Base-by-base conservation (phyloP, 192 early-diverging fungal genomes). In the Pilaira anomala region DNA sequence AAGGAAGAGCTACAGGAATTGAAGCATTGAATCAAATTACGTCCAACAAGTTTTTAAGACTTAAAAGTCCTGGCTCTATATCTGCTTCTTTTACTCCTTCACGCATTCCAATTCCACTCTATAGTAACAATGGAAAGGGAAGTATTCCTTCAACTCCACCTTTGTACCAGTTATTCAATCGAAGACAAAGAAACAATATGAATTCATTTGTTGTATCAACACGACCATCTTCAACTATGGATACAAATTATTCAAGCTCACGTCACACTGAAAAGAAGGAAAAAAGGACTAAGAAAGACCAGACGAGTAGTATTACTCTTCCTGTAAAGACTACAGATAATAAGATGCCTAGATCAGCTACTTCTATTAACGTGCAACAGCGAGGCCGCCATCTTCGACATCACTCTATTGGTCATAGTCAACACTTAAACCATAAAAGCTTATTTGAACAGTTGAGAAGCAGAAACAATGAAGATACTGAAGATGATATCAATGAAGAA, bases 1-100 rank as follows among this genome's bases (percentile, higher is more conserved):
- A 76, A 39, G 67, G 59, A 14, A 71, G 78, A 4, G 51, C 67
- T 69, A 67, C n/a, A 71, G 68, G 0, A 71, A 76, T 48, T 65
- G 72, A 39, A 57, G n/a, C n/a, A 30, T 7, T 21, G 9, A 48
- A 28, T 21, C 45, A 22, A n/a, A 8, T 54, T 7, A 29, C 29
- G 28, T 26, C 52, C 26, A 28, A 28, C 7, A 62, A 50, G 9
- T 62, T 48, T 33, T 48, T 62, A 48, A 16, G 25, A 18, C 26
- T 46, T 28, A 63, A 52, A 24, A 51, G 62, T 5, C 14, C 13
- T 21, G 39, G 28, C n/a, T 39, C 48, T 7, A 33, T 39, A 26
- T 39, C 62, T 29, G 62, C 62, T 39, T 13, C 49, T 12, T 63
- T 52, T 28, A 48, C 62, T 16, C 66, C 66, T 11, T 68, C 66